phyloP scores from a whole-genome alignment of 192 early-diverging fungal genomes.

The Paraglomus occultum region DNA sequence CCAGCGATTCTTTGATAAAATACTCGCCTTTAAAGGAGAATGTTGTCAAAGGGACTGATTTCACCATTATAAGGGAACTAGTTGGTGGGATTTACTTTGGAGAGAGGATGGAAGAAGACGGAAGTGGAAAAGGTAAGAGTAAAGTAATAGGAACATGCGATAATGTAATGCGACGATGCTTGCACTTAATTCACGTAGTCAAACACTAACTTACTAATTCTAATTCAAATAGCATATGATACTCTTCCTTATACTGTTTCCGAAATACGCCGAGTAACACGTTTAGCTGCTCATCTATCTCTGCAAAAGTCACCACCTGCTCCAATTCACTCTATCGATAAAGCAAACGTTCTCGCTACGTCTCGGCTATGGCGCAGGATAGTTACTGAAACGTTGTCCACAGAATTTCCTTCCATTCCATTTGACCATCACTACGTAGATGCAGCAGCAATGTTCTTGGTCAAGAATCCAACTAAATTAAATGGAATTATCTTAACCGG shows the following conservation, averaged over 20 bases:
- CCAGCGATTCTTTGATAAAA: slow-evolving; percentile 74
- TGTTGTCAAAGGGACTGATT: slow-evolving; percentile 86
- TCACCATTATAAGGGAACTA: slow-evolving; percentile 92
- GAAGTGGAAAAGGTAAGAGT: slow-evolving; percentile 60
- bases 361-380: slow-evolving; percentile 96
- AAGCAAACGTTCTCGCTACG: slow-evolving; percentile 97
- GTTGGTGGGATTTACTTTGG: slow-evolving; percentile 99
- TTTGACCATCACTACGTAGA: slow-evolving; percentile 95
- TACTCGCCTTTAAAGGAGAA: slow-evolving; percentile 90
- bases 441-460: slow-evolving; percentile 96
- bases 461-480: slow-evolving; percentile 82
- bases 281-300: slow-evolving; percentile 85
- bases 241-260: slow-evolving; percentile 89
- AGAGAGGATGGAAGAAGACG: slow-evolving; percentile 74
- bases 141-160: slow-evolving; percentile 3
- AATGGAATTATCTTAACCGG: slow-evolving; percentile 98
- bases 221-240: slow-evolving; percentile 69
- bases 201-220: background rate
- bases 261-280: slow-evolving; percentile 95
- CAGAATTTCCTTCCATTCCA: slow-evolving; percentile 86
- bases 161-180: background rate
- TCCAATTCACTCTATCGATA: slow-evolving; percentile 96
- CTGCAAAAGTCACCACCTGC: slow-evolving; percentile 73
- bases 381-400: slow-evolving; percentile 83
- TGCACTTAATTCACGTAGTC: slow-evolving; percentile 11